Conservation (phyloP, 371 early-diverging fungal genomes). For the Lichtheimia hyalospora region DNA sequence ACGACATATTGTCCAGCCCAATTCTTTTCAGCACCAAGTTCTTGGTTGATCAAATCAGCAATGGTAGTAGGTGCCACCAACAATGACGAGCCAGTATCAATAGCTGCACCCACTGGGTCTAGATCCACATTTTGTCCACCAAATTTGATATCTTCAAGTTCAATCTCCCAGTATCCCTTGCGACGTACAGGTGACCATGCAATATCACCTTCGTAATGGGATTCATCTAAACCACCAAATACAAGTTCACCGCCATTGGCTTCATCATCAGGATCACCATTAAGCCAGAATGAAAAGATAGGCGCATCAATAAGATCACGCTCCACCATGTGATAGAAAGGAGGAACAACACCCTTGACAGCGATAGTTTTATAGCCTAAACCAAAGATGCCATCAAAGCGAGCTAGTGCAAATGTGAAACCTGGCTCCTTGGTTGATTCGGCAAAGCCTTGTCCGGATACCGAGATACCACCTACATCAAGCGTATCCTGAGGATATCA, state of each 20-base stretch:
- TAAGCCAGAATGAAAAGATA: slow-evolving; percentile 83
- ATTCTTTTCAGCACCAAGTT: slow-evolving; percentile 87
- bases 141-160: slow-evolving; percentile 67
- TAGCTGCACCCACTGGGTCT: slow-evolving; percentile 65
- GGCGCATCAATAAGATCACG: slow-evolving; percentile 73
- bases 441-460: slow-evolving; percentile 79
- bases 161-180: slow-evolving; percentile 95
- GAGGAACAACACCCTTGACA: slow-evolving; percentile 84
- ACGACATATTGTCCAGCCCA: slow-evolving; percentile 83
- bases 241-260: slow-evolving; percentile 79
- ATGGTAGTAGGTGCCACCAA: slow-evolving; percentile 71
- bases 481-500: slow-evolving; percentile 58
- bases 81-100: slow-evolving; percentile 82
- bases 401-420: slow-evolving; percentile 79
- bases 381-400: slow-evolving; percentile 94
- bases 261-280: slow-evolving; percentile 46
- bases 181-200: slow-evolving; percentile 79
- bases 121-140: slow-evolving; percentile 65
- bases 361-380: slow-evolving; percentile 88
- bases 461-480: slow-evolving; percentile 65
- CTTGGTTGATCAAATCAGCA: slow-evolving; percentile 81
- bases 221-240: slow-evolving; percentile 78
- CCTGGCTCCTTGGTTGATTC: slow-evolving; percentile 94
- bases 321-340: slow-evolving; percentile 89
- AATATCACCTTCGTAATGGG: slow-evolving; percentile 72